A percentile compares a stretch with the other conserved stretches of the same genome.
phyloP scores from a whole-genome alignment of 441 rosid genomes.

The Sinapis alba region DNA sequence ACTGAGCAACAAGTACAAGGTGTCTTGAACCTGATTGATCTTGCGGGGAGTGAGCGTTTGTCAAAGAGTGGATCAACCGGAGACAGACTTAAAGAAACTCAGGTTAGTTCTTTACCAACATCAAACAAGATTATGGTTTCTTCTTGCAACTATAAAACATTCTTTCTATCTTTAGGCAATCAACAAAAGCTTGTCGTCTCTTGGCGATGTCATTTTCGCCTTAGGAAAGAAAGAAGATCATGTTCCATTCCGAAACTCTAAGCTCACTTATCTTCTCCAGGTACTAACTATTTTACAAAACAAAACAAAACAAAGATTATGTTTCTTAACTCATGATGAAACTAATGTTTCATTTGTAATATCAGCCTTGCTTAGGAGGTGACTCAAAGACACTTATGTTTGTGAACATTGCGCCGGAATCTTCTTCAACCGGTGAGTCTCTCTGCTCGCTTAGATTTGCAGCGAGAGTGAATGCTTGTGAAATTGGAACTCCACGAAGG shows the following conservation, averaged over 20 bases:
- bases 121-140: neutral
- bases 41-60: constrained; percentile 56
- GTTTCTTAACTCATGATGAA: constrained; percentile 16
- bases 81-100: constrained; percentile 53
- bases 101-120: constrained; percentile 23
- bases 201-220: constrained; percentile 91
- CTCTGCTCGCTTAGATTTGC: constrained; percentile 95
- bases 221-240: constrained; percentile 93
- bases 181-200: constrained; percentile 83
- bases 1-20: constrained; percentile 60
- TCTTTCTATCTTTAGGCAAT: constrained; percentile 69
- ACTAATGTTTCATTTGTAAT: constrained; percentile 20
- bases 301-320: neutral
- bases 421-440: constrained; percentile 79
- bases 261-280: constrained; percentile 96
- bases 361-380: constrained; percentile 94
- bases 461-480: constrained; percentile 95
- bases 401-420: constrained; percentile 86
- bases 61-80: constrained; percentile 56
- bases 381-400: constrained; percentile 96
- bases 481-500: constrained; percentile 90
- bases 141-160: constrained; percentile 7
- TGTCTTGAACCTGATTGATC: constrained; percentile 53
- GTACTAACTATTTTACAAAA: constrained; percentile 41
- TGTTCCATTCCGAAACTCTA: constrained; percentile 91